These are phyloP conservation scores for Coemansia sp. DNA, from an alignment of 371 early-diverging fungal species.

Conservation along the genomic window DNA sequence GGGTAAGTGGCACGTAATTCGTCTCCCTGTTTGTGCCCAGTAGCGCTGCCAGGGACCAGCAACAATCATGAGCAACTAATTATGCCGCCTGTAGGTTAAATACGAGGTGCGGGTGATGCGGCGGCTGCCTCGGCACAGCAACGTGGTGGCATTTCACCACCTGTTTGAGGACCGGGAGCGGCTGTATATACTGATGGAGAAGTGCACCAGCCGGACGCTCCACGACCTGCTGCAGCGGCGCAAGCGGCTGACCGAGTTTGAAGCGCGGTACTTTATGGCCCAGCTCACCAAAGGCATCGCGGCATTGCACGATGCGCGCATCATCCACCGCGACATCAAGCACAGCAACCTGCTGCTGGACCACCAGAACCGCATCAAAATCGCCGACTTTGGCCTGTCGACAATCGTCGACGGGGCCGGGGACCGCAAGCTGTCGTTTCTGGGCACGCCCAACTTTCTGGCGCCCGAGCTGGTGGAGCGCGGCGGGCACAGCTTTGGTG, in stretches of 20 bases:
- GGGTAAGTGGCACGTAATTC: slow-evolving; percentile 5
- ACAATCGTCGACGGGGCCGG: slow-evolving; percentile 70
- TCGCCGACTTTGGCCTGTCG: slow-evolving; percentile 98
- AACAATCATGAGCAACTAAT: neutral
- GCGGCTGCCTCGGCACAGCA: slow-evolving; percentile 61
- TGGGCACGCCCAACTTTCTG: slow-evolving; percentile 99
- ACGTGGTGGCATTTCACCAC: slow-evolving; percentile 82
- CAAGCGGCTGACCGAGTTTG: slow-evolving; percentile 81
- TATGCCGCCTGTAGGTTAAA: slow-evolving; percentile 23
- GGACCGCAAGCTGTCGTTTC: slow-evolving; percentile 87
- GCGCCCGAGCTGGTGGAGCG: slow-evolving; percentile 97
- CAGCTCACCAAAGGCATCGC: slow-evolving; percentile 83
- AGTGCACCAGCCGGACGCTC: slow-evolving; percentile 88
- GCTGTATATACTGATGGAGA: slow-evolving; percentile 93
- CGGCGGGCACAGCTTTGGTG: slow-evolving; percentile 93
- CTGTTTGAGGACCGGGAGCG: slow-evolving; percentile 87
- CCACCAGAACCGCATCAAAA: slow-evolving; percentile 79
- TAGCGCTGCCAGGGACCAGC: neutral
- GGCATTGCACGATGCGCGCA: slow-evolving; percentile 80
- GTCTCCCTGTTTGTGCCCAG: neutral
- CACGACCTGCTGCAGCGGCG: slow-evolving; percentile 84
- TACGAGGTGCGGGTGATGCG: slow-evolving; percentile 52
- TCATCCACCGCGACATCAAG: slow-evolving; percentile 98
- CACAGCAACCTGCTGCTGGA: slow-evolving; percentile 94
- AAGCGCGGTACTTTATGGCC: slow-evolving; percentile 82